phyloP scores from a whole-genome alignment of 805 yeast species.

The Scheffersomyces amazonensis region DNA sequence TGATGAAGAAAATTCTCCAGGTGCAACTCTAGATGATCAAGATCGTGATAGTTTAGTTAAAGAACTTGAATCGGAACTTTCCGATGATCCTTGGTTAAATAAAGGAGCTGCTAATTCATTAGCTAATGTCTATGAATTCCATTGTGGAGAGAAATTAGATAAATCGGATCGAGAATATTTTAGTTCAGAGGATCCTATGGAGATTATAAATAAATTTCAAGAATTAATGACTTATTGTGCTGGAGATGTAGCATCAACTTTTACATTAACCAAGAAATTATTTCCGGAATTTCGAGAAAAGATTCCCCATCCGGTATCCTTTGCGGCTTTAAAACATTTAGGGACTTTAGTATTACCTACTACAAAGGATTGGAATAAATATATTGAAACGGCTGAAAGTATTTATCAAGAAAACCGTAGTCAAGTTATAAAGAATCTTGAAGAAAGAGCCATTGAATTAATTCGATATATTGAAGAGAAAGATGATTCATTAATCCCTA shows the following conservation, averaged over 20 bases:
- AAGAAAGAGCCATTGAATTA: constrained; percentile 57
- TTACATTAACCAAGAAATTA: constrained; percentile 60
- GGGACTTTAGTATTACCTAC: constrained; percentile 80
- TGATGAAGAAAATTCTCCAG: neutral
- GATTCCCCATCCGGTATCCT: constrained; percentile 93
- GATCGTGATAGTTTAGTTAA: neutral
- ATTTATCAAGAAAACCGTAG: constrained; percentile 57
- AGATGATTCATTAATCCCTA: constrained; percentile 19
- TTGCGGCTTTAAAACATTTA: constrained; percentile 78
- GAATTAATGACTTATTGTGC: constrained; percentile 79
- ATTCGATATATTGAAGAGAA: constrained; percentile 40
- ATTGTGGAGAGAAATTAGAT: constrained; percentile 66
- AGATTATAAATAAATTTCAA: constrained; percentile 55
- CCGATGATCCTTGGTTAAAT: constrained; percentile 82
- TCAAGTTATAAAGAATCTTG: constrained; percentile 57
- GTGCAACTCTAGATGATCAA: neutral
- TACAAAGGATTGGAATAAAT: constrained; percentile 66
- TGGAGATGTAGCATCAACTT: constrained; percentile 75
- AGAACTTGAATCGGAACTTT: constrained; percentile 26
- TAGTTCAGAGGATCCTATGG: constrained; percentile 49
- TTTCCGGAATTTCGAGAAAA: constrained; percentile 64
- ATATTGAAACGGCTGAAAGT: constrained; percentile 65
- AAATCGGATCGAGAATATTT: constrained; percentile 70
- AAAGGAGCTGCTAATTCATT: constrained; percentile 76
- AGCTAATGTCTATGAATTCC: constrained; percentile 73